Evolutionary conservation across 2,329 filamentous ascomycete genomes (phyloP).

Genomic region (Whalleya microplaca): DNA sequence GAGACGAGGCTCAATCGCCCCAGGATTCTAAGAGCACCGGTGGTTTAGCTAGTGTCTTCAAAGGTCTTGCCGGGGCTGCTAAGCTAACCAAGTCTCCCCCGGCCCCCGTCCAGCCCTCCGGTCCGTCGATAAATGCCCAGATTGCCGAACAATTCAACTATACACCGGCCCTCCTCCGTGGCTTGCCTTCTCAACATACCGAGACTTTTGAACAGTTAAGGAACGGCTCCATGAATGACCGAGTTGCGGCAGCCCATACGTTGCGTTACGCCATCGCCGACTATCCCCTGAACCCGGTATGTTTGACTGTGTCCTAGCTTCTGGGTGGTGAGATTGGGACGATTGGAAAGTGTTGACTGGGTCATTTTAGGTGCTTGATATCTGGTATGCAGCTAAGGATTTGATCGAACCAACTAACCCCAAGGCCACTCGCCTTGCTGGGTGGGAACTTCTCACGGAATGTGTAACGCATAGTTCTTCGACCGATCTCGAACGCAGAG

Average conservation of each 20-base stretch:
- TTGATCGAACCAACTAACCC: conserved; percentile 62
- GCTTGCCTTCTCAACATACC: conserved; percentile 56
- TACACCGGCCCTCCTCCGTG: conserved; percentile 43
- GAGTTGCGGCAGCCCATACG: conserved; percentile 60
- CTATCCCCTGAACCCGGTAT: conserved; percentile 58
- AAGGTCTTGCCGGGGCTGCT: conserved; percentile 58
- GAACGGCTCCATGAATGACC: conserved; percentile 54
- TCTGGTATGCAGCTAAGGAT: conserved; percentile 70
- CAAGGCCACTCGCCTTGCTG: conserved; percentile 57
- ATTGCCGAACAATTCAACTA: conserved; percentile 51
- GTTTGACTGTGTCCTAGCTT: background rate
- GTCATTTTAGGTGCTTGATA: conserved; percentile 50
- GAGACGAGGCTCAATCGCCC: conserved; percentile 58
- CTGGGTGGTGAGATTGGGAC: background rate
- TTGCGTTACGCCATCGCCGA: conserved; percentile 60
- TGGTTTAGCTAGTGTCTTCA: conserved; percentile 66
- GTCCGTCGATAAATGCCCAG: conserved; percentile 41
- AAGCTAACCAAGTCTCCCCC: conserved; percentile 57
- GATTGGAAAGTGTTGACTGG: conserved; percentile 4
- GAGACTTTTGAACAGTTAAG: conserved; percentile 59
- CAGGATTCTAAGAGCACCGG: conserved; percentile 57
- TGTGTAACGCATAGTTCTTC: conserved; percentile 66
- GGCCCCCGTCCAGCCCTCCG: conserved; percentile 46
- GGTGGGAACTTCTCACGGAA: conserved; percentile 67
- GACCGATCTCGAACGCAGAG: conserved; percentile 68